A percentile compares a stretch with the other conserved stretches of the same genome.
Conservation (phyloP, 2,329 filamentous ascomycete species). For the Venturiaceae sp. region DNA sequence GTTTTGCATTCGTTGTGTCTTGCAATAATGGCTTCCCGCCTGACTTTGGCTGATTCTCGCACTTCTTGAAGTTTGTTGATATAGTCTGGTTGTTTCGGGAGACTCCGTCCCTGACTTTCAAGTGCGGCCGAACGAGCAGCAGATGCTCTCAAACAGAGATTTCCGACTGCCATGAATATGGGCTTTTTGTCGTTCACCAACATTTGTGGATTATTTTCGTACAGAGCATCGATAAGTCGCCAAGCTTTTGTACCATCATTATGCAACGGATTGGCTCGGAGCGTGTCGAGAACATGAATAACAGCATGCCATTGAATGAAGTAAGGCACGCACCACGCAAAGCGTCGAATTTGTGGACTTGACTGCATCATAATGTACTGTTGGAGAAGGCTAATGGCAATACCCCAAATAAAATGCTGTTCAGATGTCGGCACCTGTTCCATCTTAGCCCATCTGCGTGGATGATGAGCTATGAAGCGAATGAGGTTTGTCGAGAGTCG, state of each 20-base stretch:
- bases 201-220: conserved; percentile 20
- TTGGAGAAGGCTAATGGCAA: conserved; percentile 20
- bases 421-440: conserved; percentile 19
- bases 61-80: not conserved
- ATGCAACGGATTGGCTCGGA: conserved; percentile 21
- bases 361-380: conserved; percentile 24
- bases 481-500: conserved; percentile 11
- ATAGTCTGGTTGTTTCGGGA: not conserved
- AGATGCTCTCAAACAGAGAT: conserved; percentile 13
- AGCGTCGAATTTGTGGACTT: conserved; percentile 19
- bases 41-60: not conserved
- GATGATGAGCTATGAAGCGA: conserved; percentile 18
- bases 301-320: conserved; percentile 25
- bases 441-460: conserved; percentile 21
- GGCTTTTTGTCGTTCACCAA: conserved; percentile 11
- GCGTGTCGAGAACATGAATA: conserved; percentile 25
- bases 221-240: conserved; percentile 22
- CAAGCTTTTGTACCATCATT: conserved; percentile 23
- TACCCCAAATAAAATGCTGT: conserved; percentile 19
- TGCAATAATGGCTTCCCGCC: not conserved
- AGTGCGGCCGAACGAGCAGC: conserved; percentile 6
- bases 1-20: not conserved
- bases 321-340: conserved; percentile 23
- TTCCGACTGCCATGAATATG: conserved; percentile 12
- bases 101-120: not conserved